Evolutionary conservation across 495 filamentous ascomycete genomes (phyloP), one percentile per base, ranked within the genome.

Genomic region (Neurospora cerealis): DNA sequence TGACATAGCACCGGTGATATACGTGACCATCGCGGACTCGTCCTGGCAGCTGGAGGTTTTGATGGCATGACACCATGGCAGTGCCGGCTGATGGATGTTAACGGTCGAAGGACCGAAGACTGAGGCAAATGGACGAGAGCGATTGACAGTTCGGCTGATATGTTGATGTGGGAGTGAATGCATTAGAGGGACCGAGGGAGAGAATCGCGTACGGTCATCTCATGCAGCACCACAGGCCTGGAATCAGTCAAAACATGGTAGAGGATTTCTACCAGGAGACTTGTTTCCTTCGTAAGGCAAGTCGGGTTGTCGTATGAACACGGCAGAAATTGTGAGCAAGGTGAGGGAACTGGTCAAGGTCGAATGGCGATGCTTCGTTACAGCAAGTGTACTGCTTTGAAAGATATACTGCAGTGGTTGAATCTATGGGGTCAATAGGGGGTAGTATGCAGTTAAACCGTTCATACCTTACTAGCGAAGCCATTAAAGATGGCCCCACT

Each of bases 401-500:
- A 2, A 3, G 0, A 2, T 5, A 34, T 4, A 1, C 4, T 15
- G 1, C 1, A 1, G 32, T 34, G 7, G 13, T 17, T 32, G 15
- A 15, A 62, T 60, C 4, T 3, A 0, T 3, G 2, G 0, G 0
- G 5, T 15, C 11, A 7, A 28, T 15, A 13, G 5, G 2, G 0
- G 5, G 13, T 0, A 3, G 0, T 60, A 60, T 28, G 13, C 24
- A 28, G 1, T 8, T 32, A 60, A 1, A 1, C 44, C 21, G 8
- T 11, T 0, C 0, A 10, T 60, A 60, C 13, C 48, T 0, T 15
- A 3, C 1, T 77, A 79, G 1, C 70, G 74, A 69, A 46, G 71
- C 60, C 71, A 78, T 81, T 79, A 77, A 80, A 75, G 24, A 10
- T 1, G 13, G 15, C 62, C 75, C 77, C 72, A 70, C 41, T 44